Evolutionary conservation across 1,284 basidiomycete genomes (phyloP).

Genomic region (Flammula alnicola): DNA sequence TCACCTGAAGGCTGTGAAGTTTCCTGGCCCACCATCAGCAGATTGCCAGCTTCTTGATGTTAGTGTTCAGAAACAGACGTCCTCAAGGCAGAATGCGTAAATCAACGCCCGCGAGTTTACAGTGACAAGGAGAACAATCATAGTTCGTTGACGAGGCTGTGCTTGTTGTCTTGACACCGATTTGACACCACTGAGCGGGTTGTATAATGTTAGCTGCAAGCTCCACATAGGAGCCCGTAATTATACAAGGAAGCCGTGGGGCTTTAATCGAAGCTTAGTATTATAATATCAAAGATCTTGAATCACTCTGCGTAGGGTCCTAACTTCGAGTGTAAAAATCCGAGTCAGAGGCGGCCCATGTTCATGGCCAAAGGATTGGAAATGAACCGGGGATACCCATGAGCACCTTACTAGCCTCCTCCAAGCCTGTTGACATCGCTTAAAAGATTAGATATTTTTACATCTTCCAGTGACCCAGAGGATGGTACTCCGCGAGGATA

Average conservation of each 20-base stretch:
- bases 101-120: constrained; percentile 21
- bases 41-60: constrained; percentile 22
- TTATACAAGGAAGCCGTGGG: too few species aligned
- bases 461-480: background rate
- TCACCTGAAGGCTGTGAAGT: constrained; percentile 20
- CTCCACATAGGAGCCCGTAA: too few species aligned
- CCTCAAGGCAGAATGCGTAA: constrained; percentile 26
- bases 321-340: too few species aligned
- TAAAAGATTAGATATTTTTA: constrained; percentile 3
- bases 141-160: constrained; percentile 13
- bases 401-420: too few species aligned
- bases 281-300: too few species aligned
- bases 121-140: constrained; percentile 18
- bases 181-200: too few species aligned
- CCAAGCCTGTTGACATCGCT: constrained; percentile 4
- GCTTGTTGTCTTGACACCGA: constrained; percentile 20
- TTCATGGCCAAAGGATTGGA: too few species aligned
- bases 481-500: background rate
- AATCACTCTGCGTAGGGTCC: too few species aligned
- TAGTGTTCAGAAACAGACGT: constrained; percentile 14
- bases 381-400: background rate
- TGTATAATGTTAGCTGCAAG: too few species aligned
- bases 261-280: too few species aligned
- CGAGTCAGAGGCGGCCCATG: too few species aligned
- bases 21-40: constrained; percentile 24